These are phyloP conservation scores for Euphorbia tirucalli DNA, from an alignment of 345 rosid species.

Conservation along the genomic window DNA sequence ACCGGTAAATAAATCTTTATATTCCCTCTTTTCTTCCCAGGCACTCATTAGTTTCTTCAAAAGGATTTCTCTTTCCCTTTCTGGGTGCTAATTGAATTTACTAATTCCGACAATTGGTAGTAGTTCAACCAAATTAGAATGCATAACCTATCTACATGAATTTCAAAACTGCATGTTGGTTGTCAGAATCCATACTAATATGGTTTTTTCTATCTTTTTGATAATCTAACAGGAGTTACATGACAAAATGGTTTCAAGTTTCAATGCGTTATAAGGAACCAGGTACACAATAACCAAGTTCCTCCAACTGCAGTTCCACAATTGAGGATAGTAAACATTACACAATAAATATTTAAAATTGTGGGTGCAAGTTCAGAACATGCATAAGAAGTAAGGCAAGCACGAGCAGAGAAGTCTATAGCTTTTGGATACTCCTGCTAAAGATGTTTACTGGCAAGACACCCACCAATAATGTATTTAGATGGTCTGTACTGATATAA, in stretches of 20 bases:
- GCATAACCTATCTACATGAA: not conserved
- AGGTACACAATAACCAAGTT: not conserved
- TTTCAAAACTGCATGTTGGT: not conserved
- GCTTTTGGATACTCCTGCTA: not conserved
- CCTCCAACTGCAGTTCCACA: not conserved
- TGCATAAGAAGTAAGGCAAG: not conserved
- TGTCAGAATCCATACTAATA: too few species aligned
- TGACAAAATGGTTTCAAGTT: too few species aligned
- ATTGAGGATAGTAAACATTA: not conserved
- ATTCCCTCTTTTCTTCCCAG: not conserved
- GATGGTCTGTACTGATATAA: not conserved
- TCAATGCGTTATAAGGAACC: not conserved
- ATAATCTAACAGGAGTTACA: too few species aligned
- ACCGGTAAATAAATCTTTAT: conserved; percentile 25
- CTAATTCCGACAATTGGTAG: not conserved
- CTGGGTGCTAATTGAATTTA: too few species aligned
- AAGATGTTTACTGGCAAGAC: not conserved
- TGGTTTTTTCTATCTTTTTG: too few species aligned
- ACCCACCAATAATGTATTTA: not conserved
- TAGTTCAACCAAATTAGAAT: too few species aligned
- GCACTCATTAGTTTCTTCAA: too few species aligned
- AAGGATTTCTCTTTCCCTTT: too few species aligned
- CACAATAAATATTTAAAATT: not conserved
- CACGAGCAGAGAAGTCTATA: not conserved
- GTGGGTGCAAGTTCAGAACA: not conserved